Evolutionary conservation across 768 basidiomycete genomes (phyloP), one percentile per base, ranked within the genome.

Genomic region (Pulveroboletus sp.): DNA sequence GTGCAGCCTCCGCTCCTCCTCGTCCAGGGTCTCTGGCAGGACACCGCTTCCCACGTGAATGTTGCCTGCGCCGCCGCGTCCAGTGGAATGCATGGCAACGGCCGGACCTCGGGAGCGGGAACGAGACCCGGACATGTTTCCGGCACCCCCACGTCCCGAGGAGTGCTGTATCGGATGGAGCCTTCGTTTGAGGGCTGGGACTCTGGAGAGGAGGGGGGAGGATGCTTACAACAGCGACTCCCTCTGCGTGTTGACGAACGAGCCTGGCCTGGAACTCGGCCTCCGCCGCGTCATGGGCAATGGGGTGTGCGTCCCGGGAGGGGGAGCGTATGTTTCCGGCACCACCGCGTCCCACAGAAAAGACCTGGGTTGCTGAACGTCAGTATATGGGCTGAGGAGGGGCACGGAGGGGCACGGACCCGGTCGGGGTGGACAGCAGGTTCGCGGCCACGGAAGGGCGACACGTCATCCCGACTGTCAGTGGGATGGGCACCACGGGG

Each of bases 281-380:
- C 52, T 71, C 56, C 40, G 50, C 43, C 39, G 39, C 45, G 10
- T 69, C 59, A 18, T 69, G 68, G 1, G 60, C 37, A 1, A 69
- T 69, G 12, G 64, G 50, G 15, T 57, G 58, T 6, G 67, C 44
- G 46, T 82, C 83, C 32, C 82, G 79, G 21, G 88, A 89, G 1
- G 83, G 83, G 2, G 89, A 86, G 49, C 87, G 82, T 44, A 93
- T 82, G 74, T 94, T 94, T 8, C 91, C 92, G 8, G 78, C 78
- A 14, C 92, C 92, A 26, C 92, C 91, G 44, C 90, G 81, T 10
- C 92, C 92, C 38, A 77, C 77, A 17, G 80, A 82, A 55, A 70
- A 73, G 55, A 56, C n/a, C 57, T 56, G 32, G 21, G 21, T 21
- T 21, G 40, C 5, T 6, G 36, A 3, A 3, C 11, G 33, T 53